phyloP scores from a whole-genome alignment of 176 grass and related monocot genomes.

The Cenchrus americanus region DNA sequence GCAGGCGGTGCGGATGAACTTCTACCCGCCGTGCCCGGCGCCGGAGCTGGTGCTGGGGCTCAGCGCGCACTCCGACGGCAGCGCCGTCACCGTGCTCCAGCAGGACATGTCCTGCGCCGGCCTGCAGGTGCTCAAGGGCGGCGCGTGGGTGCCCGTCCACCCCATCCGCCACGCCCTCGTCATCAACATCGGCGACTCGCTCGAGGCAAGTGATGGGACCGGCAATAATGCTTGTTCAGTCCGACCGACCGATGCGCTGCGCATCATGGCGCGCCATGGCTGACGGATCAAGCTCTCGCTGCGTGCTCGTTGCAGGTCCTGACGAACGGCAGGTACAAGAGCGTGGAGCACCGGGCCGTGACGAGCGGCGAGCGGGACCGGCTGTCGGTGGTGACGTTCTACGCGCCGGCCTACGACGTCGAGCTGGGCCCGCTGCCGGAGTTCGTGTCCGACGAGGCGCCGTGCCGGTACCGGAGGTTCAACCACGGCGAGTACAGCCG shows the following conservation, averaged over 20 bases:
- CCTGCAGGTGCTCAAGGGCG: conserved; percentile 69
- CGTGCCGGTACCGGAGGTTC: conserved; percentile 68
- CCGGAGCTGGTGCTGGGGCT: conserved; percentile 77
- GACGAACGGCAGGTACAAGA: conserved; percentile 90
- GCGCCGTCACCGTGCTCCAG: conserved; percentile 94
- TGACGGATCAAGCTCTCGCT: not conserved
- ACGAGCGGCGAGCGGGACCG: conserved; percentile 52
- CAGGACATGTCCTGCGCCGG: conserved; percentile 61
- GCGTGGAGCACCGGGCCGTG: conserved; percentile 86
- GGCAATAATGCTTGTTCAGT: not conserved
- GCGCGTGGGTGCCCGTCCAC: conserved; percentile 61
- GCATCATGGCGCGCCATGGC: not conserved
- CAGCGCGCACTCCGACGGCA: conserved; percentile 87
- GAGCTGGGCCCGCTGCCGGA: conserved; percentile 76
- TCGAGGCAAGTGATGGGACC: conserved; percentile 41
- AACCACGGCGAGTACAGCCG: conserved; percentile 89
- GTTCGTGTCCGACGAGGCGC: conserved; percentile 52
- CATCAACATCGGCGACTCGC: conserved; percentile 75
- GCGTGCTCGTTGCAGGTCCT: conserved; percentile 48
- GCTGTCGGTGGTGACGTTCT: conserved; percentile 79
- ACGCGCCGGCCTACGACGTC: conserved; percentile 87
- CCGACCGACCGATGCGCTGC: not conserved
- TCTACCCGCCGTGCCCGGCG: conserved; percentile 77
- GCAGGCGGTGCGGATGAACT: conserved; percentile 88
- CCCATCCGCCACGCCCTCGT: conserved; percentile 63